These are phyloP conservation scores for Beta macrorhiza DNA, from an alignment of 179 eudicot genomes.

Conservation along the genomic window DNA sequence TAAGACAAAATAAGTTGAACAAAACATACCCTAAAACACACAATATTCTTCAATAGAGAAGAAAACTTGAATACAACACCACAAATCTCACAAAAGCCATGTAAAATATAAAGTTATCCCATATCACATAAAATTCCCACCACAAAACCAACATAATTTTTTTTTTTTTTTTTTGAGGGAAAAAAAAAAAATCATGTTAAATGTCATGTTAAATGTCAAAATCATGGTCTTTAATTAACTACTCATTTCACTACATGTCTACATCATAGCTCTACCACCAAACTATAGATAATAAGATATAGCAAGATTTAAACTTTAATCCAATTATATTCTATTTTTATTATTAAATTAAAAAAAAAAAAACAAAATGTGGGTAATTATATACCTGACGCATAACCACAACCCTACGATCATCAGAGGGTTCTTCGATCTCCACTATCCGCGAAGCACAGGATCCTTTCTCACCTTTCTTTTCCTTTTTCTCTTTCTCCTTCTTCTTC, in stretches of 20 bases:
- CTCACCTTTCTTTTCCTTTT: constrained; percentile 37
- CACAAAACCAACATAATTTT: neutral
- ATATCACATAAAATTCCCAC: neutral
- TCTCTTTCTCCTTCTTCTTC: constrained; percentile 31
- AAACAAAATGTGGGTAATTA: neutral
- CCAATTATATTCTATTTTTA: neutral
- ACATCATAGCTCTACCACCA: neutral
- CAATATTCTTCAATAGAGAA: neutral
- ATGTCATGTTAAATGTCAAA: too few species aligned
- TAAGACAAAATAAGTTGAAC: too few species aligned
- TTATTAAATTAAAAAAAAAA: too few species aligned
- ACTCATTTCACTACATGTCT: too few species aligned
- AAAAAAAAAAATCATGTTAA: too few species aligned
- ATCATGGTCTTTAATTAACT: too few species aligned
- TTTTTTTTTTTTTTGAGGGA: too few species aligned
- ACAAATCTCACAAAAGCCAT: neutral
- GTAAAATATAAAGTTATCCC: too few species aligned
- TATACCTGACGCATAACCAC: constrained; percentile 69
- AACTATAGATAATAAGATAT: neutral
- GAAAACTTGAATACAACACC: neutral
- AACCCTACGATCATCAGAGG: constrained; percentile 45
- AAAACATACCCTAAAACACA: too few species aligned
- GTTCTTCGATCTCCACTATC: constrained; percentile 76
- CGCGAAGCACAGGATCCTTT: constrained; percentile 31
- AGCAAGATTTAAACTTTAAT: neutral